Evolutionary conservation across 2,329 filamentous ascomycete genomes (phyloP).

Genomic region (Thielaviopsis euricoi): DNA sequence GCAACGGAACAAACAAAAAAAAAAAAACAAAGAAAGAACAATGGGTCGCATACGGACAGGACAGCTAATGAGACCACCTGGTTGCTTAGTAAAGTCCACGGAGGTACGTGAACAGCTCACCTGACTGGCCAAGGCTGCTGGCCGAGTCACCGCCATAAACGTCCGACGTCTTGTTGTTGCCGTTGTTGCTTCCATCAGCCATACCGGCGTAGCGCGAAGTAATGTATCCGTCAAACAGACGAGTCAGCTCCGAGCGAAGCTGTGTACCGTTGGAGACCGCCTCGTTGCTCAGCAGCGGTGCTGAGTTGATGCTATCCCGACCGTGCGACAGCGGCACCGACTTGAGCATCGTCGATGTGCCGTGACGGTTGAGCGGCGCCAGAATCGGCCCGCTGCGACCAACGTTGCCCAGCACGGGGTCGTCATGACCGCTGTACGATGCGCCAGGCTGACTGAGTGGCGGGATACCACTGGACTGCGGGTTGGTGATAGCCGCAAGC

Average conservation of each 20-base stretch:
- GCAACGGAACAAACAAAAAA: background rate
- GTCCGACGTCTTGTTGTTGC: background rate
- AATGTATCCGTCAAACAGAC: conserved; percentile 26
- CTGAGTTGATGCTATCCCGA: conserved; percentile 11
- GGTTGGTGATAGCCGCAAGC: conserved; percentile 1
- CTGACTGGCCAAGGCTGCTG: background rate
- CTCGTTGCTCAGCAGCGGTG: conserved; percentile 8
- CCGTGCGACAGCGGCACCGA: conserved; percentile 1
- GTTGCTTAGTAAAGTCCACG: conserved; percentile 8
- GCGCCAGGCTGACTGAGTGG: background rate
- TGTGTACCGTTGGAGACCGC: conserved; percentile 26
- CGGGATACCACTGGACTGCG: background rate
- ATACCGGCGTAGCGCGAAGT: conserved; percentile 14
- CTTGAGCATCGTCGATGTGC: conserved; percentile 5
- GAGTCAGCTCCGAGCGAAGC: conserved; percentile 37
- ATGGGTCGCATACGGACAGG: too few species aligned
- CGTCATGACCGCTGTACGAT: conserved; percentile 3
- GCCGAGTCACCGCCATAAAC: background rate
- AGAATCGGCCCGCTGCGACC: background rate
- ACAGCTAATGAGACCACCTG: too few species aligned
- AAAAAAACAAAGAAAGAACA: background rate
- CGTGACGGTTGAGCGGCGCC: conserved; percentile 4
- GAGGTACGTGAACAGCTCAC: conserved; percentile 7
- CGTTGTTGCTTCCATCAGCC: background rate
- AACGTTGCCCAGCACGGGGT: background rate